Evolutionary conservation across 495 filamentous ascomycete genomes (phyloP).

Genomic region (Pseudoneurospora amorphoporcata): DNA sequence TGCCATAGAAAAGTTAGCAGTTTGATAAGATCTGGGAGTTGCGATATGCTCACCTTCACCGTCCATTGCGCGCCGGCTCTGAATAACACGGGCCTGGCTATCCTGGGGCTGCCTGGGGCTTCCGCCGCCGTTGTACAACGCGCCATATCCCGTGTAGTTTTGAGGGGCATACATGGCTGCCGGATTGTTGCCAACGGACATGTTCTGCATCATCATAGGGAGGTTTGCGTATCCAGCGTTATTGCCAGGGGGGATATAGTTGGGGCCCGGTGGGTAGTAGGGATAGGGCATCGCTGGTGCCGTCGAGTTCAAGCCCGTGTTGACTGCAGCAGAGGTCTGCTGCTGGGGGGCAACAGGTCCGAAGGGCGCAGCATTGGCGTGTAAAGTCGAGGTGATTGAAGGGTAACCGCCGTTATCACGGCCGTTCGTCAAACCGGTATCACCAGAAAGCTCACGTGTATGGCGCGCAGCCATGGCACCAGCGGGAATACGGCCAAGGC

Average conservation of each 20-base stretch:
- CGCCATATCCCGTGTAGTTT: slow-evolving; percentile 34
- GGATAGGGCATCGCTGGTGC: slow-evolving; percentile 28
- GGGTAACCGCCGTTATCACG: slow-evolving; percentile 41
- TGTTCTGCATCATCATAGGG: slow-evolving; percentile 51
- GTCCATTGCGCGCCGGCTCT: slow-evolving; percentile 55
- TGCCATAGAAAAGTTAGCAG: slow-evolving; percentile 14
- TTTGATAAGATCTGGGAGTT: background rate
- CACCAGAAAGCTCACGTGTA: slow-evolving; percentile 52
- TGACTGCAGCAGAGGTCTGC: slow-evolving; percentile 16
- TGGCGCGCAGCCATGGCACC: slow-evolving; percentile 51
- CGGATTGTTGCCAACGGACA: slow-evolving; percentile 36
- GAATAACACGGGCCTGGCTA: slow-evolving; percentile 60
- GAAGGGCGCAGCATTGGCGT: slow-evolving; percentile 68
- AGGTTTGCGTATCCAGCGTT: slow-evolving; percentile 33
- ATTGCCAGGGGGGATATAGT: slow-evolving; percentile 15
- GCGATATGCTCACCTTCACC: slow-evolving; percentile 42
- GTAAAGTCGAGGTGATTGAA: slow-evolving; percentile 57
- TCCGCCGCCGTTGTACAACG: slow-evolving; percentile 33
- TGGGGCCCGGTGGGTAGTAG: slow-evolving; percentile 32
- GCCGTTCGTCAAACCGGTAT: slow-evolving; percentile 28
- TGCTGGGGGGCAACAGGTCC: slow-evolving; percentile 36
- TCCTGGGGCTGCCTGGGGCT: slow-evolving; percentile 34
- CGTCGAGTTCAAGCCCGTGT: slow-evolving; percentile 26
- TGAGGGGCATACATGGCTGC: slow-evolving; percentile 36
- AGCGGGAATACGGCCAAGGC: slow-evolving; percentile 64